These are phyloP conservation scores for Meira nashicola DNA, from an alignment of 1,284 basidiomycete genomes.

Conservation along the genomic window DNA sequence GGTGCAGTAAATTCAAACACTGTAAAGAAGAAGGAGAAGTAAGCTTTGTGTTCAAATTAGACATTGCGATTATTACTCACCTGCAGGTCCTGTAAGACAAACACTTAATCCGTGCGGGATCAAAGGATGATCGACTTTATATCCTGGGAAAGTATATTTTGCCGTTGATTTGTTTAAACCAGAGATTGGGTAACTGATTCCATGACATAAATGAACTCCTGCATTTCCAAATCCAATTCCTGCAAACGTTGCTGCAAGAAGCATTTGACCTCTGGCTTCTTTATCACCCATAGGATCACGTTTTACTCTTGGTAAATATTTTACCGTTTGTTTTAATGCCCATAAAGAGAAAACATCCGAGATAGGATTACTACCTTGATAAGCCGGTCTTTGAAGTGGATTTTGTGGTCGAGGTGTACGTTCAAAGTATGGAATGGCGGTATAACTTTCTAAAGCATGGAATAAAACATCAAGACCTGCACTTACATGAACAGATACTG, in stretches of 20 bases:
- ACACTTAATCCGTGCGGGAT: constrained; percentile 66
- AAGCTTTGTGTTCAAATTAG: neutral
- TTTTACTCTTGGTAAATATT: constrained; percentile 81
- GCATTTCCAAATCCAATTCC: constrained; percentile 89
- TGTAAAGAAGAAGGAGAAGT: constrained; percentile 1
- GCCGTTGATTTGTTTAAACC: constrained; percentile 73
- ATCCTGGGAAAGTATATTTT: constrained; percentile 60
- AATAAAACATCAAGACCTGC: constrained; percentile 85
- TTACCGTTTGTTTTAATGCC: constrained; percentile 85
- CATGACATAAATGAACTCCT: constrained; percentile 61
- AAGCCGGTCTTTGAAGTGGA: constrained; percentile 80
- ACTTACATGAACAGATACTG: constrained; percentile 73
- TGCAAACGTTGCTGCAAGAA: constrained; percentile 62
- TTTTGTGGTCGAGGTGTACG: constrained; percentile 81
- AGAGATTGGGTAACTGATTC: constrained; percentile 40
- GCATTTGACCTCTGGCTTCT: constrained; percentile 85
- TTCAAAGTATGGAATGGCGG: constrained; percentile 64
- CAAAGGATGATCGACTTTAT: constrained; percentile 73
- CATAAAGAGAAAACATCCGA: constrained; percentile 90
- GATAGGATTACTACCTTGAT: constrained; percentile 93
- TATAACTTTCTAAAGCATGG: constrained; percentile 71
- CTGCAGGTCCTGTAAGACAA: constrained; percentile 28
- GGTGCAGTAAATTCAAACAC: constrained; percentile 50
- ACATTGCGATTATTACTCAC: neutral
- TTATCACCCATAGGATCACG: constrained; percentile 65